Percentiles rank a stretch among this genome's conserved stretches.
Conservation (phyloP, 768 basidiomycete species). For the Amanita thiersii region DNA sequence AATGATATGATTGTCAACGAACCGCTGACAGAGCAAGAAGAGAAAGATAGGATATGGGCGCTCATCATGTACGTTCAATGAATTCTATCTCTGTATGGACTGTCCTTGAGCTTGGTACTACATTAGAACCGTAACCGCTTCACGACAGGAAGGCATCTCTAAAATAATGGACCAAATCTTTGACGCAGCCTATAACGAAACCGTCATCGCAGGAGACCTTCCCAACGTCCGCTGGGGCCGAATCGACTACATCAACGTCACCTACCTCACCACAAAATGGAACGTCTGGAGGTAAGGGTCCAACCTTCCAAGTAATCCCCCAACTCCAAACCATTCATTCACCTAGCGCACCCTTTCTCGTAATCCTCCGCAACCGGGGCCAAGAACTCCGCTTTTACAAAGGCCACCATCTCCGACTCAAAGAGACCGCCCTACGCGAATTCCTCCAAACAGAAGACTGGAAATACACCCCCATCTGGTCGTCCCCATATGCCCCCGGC, state of each 20-base stretch:
- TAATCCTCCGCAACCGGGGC: slow-evolving; percentile 65
- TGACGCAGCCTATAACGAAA: slow-evolving; percentile 65
- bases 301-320: neutral
- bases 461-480: slow-evolving; percentile 61
- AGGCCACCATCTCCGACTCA: slow-evolving; percentile 52
- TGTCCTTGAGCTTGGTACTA: slow-evolving; percentile 1
- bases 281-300: slow-evolving; percentile 64
- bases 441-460: slow-evolving; percentile 63
- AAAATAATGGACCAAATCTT: slow-evolving; percentile 66
- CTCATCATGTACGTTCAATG: slow-evolving; percentile 55
- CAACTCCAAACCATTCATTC: slow-evolving; percentile 2
- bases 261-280: slow-evolving; percentile 81
- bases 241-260: slow-evolving; percentile 84
- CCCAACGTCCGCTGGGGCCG: slow-evolving; percentile 75
- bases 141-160: slow-evolving; percentile 57
- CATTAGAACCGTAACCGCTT: slow-evolving; percentile 42
- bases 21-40: slow-evolving; percentile 52
- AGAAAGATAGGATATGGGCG: slow-evolving; percentile 66
- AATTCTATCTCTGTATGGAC: slow-evolving; percentile 1
- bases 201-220: slow-evolving; percentile 49
- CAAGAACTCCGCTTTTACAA: slow-evolving; percentile 76
- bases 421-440: slow-evolving; percentile 49
- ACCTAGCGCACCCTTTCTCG: slow-evolving; percentile 66
- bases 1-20: slow-evolving; percentile 67
- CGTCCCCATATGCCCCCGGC: slow-evolving; percentile 61